phyloP scores from a whole-genome alignment of 2,329 filamentous ascomycete species.

The Aspergillus sclerotialis region DNA sequence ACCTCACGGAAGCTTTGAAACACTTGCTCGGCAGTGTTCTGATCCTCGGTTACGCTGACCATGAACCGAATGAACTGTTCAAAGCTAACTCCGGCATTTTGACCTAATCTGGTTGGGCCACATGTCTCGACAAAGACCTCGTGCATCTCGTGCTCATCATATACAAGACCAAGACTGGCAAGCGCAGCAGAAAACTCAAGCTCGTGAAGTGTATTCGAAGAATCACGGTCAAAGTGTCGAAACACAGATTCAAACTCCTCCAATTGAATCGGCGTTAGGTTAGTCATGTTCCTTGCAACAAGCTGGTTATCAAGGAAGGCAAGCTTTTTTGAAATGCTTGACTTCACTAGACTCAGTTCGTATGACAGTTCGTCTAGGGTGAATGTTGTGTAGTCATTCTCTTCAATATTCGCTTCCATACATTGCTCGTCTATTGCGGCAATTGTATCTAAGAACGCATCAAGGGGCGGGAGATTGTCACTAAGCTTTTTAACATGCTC shows the following conservation, averaged over 20 bases:
- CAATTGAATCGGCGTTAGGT: slow-evolving; percentile 92
- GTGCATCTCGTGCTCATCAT: slow-evolving; percentile 98
- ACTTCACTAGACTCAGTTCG: slow-evolving; percentile 84
- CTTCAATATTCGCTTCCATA: slow-evolving; percentile 93
- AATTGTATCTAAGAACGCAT: slow-evolving; percentile 84
- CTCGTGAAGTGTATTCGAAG: slow-evolving; percentile 82
- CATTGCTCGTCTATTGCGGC: slow-evolving; percentile 81
- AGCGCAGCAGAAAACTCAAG: slow-evolving; percentile 93
- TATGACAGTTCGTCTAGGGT: slow-evolving; percentile 95
- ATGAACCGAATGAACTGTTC: slow-evolving; percentile 99
- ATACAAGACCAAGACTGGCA: slow-evolving; percentile 90
- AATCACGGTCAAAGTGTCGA: slow-evolving; percentile 91
- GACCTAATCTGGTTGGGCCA: slow-evolving; percentile 47
- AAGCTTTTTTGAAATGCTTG: slow-evolving; percentile 91
- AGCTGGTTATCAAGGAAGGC: slow-evolving; percentile 97
- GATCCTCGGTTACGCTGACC: slow-evolving; percentile 97
- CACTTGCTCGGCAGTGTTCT: slow-evolving; percentile 97
- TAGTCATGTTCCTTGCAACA: slow-evolving; percentile 97
- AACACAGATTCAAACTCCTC: slow-evolving; percentile 99
- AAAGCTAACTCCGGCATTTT: slow-evolving; percentile 72
- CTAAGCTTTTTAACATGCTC: slow-evolving; percentile 79
- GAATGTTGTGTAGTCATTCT: slow-evolving; percentile 99
- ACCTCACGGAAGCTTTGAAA: slow-evolving; percentile 97
- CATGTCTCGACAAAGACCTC: slow-evolving; percentile 88
- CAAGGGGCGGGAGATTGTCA: slow-evolving; percentile 79